These are phyloP conservation scores for Pseudogymnoascus sp. DNA, from an alignment of 2,329 filamentous ascomycete species.

Conservation along the genomic window DNA sequence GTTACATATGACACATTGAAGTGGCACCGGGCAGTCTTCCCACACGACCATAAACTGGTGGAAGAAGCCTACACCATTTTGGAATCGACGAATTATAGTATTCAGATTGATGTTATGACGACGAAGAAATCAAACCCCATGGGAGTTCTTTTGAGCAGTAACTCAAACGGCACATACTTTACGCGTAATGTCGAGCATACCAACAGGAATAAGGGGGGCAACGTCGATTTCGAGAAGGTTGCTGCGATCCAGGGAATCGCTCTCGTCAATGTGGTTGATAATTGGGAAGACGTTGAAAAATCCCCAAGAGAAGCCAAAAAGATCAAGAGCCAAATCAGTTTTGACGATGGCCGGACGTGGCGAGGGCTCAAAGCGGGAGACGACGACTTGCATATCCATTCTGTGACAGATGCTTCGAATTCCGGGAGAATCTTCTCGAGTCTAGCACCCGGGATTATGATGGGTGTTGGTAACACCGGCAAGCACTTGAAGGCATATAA, in stretches of 20 bases:
- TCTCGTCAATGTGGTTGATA: constrained; percentile 81
- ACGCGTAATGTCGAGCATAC: constrained; percentile 87
- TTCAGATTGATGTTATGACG: constrained; percentile 89
- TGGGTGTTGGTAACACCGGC: constrained; percentile 90
- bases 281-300: constrained; percentile 66
- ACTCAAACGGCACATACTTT: constrained; percentile 95
- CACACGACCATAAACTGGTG: constrained; percentile 67
- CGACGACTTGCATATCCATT: constrained; percentile 75
- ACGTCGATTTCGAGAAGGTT: constrained; percentile 94
- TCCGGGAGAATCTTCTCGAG: constrained; percentile 86
- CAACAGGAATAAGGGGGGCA: constrained; percentile 68
- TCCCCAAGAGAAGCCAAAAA: constrained; percentile 51
- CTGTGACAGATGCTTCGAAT: constrained; percentile 77
- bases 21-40: constrained; percentile 92
- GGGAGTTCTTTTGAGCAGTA: constrained; percentile 88
- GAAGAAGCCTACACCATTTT: constrained; percentile 89
- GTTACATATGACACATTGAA: constrained; percentile 74
- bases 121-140: constrained; percentile 58
- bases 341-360: constrained; percentile 89
- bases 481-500: constrained; percentile 61
- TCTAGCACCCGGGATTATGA: constrained; percentile 82
- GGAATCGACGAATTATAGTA: constrained; percentile 95
- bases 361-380: constrained; percentile 61
- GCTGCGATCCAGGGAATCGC: constrained; percentile 87
- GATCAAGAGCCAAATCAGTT: constrained; percentile 76